Evolutionary conservation across 1,284 basidiomycete genomes (phyloP), one percentile per base, ranked within the genome.

Genomic region (Microbotryum violaceum): DNA sequence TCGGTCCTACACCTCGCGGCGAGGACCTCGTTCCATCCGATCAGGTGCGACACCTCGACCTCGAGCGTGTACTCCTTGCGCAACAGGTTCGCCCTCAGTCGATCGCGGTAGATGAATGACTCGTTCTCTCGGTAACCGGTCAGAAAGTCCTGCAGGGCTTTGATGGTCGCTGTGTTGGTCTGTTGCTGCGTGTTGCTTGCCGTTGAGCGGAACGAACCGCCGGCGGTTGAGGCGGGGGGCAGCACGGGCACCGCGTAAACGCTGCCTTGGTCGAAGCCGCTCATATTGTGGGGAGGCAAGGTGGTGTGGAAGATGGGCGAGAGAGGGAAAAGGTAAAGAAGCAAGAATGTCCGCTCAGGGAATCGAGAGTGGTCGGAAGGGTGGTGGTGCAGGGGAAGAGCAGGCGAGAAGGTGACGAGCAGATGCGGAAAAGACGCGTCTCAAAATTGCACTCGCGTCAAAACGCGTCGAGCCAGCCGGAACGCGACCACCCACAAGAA

Each of bases 1-100:
- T 82, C 81, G 69, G 93, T 89, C 72, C 96, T 89, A 58, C 97
- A 85, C 29, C 84, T 83, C 74, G 94, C 90, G 1, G 91, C 91
- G 21, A 99, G 80, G 73, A 94, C 89, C 70, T 96, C 91, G 72
- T 93, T 92, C 81, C 87, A 98, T 25, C 94, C 80, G 66, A 86
- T 84, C 51, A 99, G 77, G 77, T 98, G 91, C 54, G 87, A 83
- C 67, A 98, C 82, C 75, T 96, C 90, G 23, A 98, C 86, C 72
- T 98, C 93, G 25, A 98, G 82, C 21, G 91, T 83, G 72, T 93
- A 86, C 69, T 93, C 89, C 75, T 92, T 93, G 63, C 96, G 78
- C 18, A 98, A 81, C 46, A 97, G 77, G 72, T 93, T 96, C 52
- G 86, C 89, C 23, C 93, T 83, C 49, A 98, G 80, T 65, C 89